Conservation (phyloP, 2,329 filamentous ascomycete species). For the Colletotrichum paranaense region DNA sequence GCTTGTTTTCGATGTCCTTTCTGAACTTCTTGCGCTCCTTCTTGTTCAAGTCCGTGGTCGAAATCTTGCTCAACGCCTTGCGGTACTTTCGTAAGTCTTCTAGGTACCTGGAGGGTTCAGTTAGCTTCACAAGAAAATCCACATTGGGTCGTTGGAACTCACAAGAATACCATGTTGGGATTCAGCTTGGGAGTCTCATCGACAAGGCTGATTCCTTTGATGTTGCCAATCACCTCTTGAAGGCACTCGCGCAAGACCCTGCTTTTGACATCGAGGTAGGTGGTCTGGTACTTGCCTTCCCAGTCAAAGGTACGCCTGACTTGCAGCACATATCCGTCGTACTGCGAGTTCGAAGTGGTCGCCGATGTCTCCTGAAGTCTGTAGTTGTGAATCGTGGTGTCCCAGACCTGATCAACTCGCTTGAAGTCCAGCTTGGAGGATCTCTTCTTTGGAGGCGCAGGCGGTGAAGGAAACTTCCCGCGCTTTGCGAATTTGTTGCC, state of each 20-base stretch:
- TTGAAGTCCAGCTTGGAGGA: constrained; percentile 52
- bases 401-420: constrained; percentile 67
- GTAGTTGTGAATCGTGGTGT: constrained; percentile 60
- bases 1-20: constrained; percentile 68
- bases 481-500: background rate
- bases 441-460: background rate
- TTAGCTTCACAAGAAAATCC: constrained; percentile 3
- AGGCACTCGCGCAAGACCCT: constrained; percentile 79
- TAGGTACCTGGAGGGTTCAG: constrained; percentile 69
- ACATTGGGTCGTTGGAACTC: constrained; percentile 38
- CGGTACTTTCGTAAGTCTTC: constrained; percentile 77
- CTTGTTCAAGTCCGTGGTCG: constrained; percentile 58
- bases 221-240: constrained; percentile 77
- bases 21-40: constrained; percentile 71
- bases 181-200: constrained; percentile 81
- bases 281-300: constrained; percentile 81
- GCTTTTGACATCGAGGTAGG: constrained; percentile 87
- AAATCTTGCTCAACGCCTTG: constrained; percentile 72
- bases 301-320: constrained; percentile 85
- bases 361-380: constrained; percentile 67
- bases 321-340: constrained; percentile 85
- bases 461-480: background rate
- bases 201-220: constrained; percentile 83
- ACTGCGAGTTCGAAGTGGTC: constrained; percentile 61
- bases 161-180: constrained; percentile 77